A percentile compares a stretch with the other conserved stretches of the same genome.
Evolutionary conservation across 2,329 filamentous ascomycete species (phyloP).

Genomic region (Diaporthe humulicola): DNA sequence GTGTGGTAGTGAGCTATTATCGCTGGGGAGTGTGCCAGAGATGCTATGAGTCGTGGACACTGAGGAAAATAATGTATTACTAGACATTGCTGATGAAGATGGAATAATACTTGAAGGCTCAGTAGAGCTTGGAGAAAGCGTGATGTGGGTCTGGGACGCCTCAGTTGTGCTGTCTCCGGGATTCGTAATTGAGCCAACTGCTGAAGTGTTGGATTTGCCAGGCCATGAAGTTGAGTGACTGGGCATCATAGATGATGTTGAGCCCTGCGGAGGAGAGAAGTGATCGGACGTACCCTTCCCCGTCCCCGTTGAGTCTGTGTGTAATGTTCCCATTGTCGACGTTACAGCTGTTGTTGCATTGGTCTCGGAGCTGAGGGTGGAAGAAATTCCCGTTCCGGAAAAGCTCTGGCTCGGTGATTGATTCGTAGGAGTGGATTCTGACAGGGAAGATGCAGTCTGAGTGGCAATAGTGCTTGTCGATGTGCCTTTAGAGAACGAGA

Average conservation of each 20-base stretch:
- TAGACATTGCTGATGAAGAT: neutral
- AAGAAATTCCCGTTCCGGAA: neutral
- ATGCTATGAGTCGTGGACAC: neutral
- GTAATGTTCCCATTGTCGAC: neutral
- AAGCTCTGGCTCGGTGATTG: neutral
- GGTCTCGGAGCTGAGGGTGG: neutral
- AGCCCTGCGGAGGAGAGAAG: neutral
- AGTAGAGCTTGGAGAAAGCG: neutral
- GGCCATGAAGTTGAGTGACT: neutral
- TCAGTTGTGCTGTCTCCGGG: neutral
- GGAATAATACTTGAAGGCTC: neutral
- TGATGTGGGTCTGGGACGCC: neutral
- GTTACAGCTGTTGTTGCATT: neutral
- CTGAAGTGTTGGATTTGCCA: neutral
- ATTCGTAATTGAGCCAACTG: neutral
- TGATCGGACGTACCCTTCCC: neutral
- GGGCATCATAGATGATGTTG: neutral
- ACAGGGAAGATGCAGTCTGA: neutral
- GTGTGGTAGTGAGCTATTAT: too few relatives aligned
- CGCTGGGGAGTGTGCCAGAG: neutral
- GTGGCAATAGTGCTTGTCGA: neutral
- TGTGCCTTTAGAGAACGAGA: neutral
- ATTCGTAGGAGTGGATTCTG: neutral
- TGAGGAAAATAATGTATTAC: neutral
- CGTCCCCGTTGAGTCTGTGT: neutral